Evolutionary conservation across 169 alveolate genomes (phyloP).

Genomic region (Eimeria falciformis): DNA sequence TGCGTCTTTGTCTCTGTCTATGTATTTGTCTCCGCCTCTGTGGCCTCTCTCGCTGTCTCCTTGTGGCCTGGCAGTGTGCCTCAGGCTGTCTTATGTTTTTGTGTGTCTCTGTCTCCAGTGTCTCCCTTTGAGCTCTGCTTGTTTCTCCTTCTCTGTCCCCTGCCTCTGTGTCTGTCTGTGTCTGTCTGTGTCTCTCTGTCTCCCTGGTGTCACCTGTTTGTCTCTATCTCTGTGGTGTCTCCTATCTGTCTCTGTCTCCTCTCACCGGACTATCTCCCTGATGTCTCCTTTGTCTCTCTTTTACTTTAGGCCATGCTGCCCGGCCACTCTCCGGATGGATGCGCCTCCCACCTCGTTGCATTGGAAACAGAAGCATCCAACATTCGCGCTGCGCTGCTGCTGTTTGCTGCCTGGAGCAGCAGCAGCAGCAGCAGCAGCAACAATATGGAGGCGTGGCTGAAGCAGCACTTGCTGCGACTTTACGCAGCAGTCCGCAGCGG

Average conservation of each 20-base stretch:
- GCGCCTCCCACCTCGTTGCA: neutral
- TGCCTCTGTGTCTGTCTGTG: neutral
- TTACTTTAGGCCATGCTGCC: neutral
- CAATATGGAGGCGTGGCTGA: slow-evolving; percentile 14
- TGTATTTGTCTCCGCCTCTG: neutral
- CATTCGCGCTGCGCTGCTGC: slow-evolving; percentile 24
- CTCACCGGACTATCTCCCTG: too few species aligned
- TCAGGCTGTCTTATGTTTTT: neutral
- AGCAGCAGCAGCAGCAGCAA: slow-evolving; percentile 29
- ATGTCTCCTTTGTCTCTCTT: neutral
- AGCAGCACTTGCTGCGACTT: slow-evolving; percentile 14
- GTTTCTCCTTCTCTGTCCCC: neutral
- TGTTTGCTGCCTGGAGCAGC: slow-evolving; percentile 30
- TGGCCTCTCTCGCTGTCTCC: neutral
- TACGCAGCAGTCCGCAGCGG: slow-evolving; percentile 45
- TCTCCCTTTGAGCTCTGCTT: neutral
- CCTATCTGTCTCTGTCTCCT: neutral
- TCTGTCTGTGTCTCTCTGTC: neutral
- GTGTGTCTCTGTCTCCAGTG: neutral
- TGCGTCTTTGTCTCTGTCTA: neutral
- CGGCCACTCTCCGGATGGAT: neutral
- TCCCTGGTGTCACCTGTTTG: neutral
- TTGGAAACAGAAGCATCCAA: slow-evolving; percentile 29
- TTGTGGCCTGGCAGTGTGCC: neutral
- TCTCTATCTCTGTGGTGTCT: neutral